A percentile compares a stretch with the other conserved stretches of the same genome.
phyloP scores from a whole-genome alignment of 169 alveolate species.

The Plasmodium malariae region DNA sequence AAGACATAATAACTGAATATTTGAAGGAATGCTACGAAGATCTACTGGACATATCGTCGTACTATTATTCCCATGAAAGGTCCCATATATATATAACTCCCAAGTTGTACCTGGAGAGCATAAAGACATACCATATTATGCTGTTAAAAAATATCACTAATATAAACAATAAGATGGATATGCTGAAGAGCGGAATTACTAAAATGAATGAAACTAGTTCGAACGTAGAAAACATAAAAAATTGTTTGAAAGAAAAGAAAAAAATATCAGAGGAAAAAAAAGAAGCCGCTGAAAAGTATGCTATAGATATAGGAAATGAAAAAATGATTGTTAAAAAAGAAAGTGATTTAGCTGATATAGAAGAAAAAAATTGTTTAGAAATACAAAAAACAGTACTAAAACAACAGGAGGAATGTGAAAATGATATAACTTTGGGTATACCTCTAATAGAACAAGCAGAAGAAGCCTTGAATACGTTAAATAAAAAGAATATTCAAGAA shows the following conservation, averaged over 20 bases:
- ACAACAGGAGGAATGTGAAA: conserved; percentile 91
- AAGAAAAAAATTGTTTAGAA: conserved; percentile 93
- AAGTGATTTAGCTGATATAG: conserved; percentile 92
- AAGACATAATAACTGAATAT: conserved; percentile 50
- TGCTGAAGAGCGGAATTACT: conserved; percentile 47
- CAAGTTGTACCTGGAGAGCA: conserved; percentile 95
- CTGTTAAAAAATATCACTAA: conserved; percentile 86
- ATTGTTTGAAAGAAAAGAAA: conserved; percentile 90
- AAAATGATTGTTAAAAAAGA: conserved; percentile 93
- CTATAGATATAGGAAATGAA: conserved; percentile 94
- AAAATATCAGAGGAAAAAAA: conserved; percentile 93
- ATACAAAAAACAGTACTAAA: conserved; percentile 92
- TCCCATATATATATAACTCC: conserved; percentile 96
- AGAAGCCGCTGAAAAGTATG: conserved; percentile 94
- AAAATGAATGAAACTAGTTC: conserved; percentile 75
- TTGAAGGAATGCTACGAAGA: conserved; percentile 66
- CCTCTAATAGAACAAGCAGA: conserved; percentile 95
- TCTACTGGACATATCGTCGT: conserved; percentile 28
- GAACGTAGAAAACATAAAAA: conserved; percentile 90
- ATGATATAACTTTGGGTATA: conserved; percentile 92
- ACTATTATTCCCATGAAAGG: conserved; percentile 85
- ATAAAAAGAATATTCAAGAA: conserved; percentile 94
- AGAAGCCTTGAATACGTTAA: conserved; percentile 93
- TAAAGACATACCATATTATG: conserved; percentile 93
- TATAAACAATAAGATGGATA: conserved; percentile 42